A percentile compares a stretch with the other conserved stretches of the same genome.
Evolutionary conservation across 1,284 basidiomycete species (phyloP).

Genomic region (Leccinum insolens): DNA sequence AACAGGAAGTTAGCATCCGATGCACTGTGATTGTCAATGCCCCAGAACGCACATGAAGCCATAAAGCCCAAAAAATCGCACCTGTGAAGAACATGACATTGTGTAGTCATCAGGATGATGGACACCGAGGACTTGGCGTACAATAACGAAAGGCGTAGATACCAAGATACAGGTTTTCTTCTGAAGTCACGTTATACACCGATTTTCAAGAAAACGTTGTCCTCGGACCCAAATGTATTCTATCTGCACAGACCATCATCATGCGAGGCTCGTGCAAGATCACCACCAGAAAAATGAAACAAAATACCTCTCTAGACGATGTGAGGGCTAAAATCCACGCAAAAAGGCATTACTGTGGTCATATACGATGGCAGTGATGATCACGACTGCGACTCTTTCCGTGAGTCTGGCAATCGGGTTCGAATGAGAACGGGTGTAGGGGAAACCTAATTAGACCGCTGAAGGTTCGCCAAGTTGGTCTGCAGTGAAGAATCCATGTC

Average conservation of each 20-base stretch:
- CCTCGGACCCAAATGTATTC: background rate
- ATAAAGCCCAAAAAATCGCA: background rate
- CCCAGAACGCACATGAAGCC: background rate
- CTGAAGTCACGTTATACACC: background rate
- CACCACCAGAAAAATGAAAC: background rate
- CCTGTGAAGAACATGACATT: background rate
- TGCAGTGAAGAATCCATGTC: background rate
- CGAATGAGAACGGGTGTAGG: background rate
- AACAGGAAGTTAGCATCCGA: background rate
- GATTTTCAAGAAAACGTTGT: background rate
- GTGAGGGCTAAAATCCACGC: background rate
- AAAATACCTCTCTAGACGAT: background rate
- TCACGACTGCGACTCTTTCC: background rate
- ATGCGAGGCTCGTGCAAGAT: background rate
- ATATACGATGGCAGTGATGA: background rate
- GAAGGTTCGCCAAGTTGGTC: background rate
- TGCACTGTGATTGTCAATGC: background rate
- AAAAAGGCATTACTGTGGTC: background rate
- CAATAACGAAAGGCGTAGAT: background rate
- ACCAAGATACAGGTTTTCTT: background rate
- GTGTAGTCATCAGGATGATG: background rate
- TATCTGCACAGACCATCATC: background rate
- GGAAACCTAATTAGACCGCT: background rate
- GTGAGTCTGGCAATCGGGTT: background rate
- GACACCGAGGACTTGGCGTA: background rate